Evolutionary conservation across 202 grass and related monocot genomes (phyloP), one percentile per base, ranked within the genome.

Genomic region (Zizania palustris): DNA sequence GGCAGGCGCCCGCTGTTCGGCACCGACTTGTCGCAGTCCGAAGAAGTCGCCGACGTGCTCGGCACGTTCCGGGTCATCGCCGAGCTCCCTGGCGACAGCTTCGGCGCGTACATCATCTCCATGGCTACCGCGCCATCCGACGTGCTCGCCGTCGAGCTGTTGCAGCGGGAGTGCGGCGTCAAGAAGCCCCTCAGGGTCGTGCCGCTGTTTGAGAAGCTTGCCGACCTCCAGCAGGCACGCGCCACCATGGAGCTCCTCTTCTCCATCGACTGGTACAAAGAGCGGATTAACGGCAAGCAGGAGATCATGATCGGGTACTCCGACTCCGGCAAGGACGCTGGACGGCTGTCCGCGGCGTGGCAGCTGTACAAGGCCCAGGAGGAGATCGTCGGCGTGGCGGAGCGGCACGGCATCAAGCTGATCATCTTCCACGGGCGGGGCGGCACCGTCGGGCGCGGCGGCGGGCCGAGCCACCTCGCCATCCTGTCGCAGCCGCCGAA

Each of bases 231-330:
- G 54, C 79, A 44, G 19, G 91, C 88, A 7, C 82, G 77, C 67
- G 79, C 88, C 45, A 82, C 92, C 22, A 71, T 96, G 79, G 78
- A 79, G 39, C 63, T 85, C 7, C 78, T 96, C 1, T 96, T 96
- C 78, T 89, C 88, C 2, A 51, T 89, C 16, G 92, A 91, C 19
- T 89, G 92, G 84, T 96, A 96, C 84, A 85, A 41, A 67, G 79
- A 89, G 35, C 45, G 86, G 80, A 92, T 92, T 16, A 40, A 67
- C 1, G 77, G 92, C 3, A 92, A 96, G 70, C 92, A 92, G 77
- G 92, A 96, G 73, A 80, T 96, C 65, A 96, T 96, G 92, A 88
- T 96, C n/a, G 86, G 92, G 3, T 96, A 96, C 72, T 96, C 89
- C 1, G 92, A 96, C 72, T 96, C 89, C n/a, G 86, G 89, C 72